Conservation (phyloP, 2,329 filamentous ascomycete genomes). For the Phialocephala sp. region DNA sequence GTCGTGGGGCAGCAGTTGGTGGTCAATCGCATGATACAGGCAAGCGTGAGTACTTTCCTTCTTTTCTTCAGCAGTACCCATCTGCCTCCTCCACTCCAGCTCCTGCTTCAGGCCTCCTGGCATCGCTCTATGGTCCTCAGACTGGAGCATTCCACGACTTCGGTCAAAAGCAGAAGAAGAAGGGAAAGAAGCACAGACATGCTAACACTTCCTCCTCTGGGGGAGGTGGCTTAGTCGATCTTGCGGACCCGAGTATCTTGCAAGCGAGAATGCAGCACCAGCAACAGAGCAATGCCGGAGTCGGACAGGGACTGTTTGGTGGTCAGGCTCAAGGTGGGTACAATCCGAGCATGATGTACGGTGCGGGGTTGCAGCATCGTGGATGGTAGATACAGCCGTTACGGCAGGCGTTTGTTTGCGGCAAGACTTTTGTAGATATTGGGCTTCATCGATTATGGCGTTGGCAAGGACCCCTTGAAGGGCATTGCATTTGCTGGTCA, state of each 20-base stretch:
- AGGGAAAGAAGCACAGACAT: conserved; percentile 99
- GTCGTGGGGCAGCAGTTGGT: conserved; percentile 61
- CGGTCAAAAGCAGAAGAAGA: conserved; percentile 98
- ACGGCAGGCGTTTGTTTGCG: conserved; percentile 35
- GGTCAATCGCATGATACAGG: conserved; percentile 80
- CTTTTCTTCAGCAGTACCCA: conserved; percentile 85
- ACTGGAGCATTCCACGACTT: conserved; percentile 88
- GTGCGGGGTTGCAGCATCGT: conserved; percentile 63
- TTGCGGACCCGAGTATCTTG: conserved; percentile 99
- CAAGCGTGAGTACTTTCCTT: conserved; percentile 99
- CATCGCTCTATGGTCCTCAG: conserved; percentile 88
- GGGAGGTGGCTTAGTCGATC: conserved; percentile 99
- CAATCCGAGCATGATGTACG: conserved; percentile 85
- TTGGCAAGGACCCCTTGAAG: conserved; percentile 38
- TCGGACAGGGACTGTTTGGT: conserved; percentile 88
- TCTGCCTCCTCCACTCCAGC: conserved; percentile 81
- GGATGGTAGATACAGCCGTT: conserved; percentile 63
- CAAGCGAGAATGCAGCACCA: conserved; percentile 95
- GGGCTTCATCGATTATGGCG: conserved; percentile 42
- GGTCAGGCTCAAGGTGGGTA: conserved; percentile 95
- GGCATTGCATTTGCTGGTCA: conserved; percentile 42
- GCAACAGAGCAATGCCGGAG: conserved; percentile 79
- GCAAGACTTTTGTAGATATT: conserved; percentile 41
- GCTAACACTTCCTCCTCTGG: conserved; percentile 99
- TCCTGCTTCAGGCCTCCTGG: conserved; percentile 89